phyloP scores from a whole-genome alignment of 2,329 filamentous ascomycete species.

The Juglanconis oblonga region DNA sequence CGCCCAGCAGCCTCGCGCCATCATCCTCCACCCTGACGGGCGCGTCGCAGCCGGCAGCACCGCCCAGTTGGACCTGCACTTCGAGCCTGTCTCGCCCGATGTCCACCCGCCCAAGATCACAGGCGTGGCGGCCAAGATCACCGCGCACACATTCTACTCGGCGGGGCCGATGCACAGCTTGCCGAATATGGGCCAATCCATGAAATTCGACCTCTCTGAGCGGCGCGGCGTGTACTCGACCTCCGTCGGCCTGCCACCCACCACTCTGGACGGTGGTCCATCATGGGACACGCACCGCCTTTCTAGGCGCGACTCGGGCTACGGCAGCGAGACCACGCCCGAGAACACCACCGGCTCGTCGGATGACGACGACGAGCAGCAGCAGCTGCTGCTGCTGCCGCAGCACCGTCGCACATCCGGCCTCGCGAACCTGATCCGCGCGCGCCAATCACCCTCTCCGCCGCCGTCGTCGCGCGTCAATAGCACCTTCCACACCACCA shows the following conservation, averaged over 20 bases:
- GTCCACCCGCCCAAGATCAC: constrained; percentile 46
- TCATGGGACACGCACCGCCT: constrained; percentile 38
- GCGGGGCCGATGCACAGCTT: constrained; percentile 41
- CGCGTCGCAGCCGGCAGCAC: constrained; percentile 39
- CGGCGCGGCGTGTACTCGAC: constrained; percentile 45
- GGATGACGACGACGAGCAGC: constrained; percentile 27
- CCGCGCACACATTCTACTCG: constrained; percentile 51
- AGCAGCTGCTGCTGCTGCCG: constrained; percentile 11
- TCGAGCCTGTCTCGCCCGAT: constrained; percentile 42
- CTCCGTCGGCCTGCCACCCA: constrained; percentile 39
- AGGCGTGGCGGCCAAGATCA: constrained; percentile 47
- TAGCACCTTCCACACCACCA: constrained; percentile 38
- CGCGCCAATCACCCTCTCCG: neutral
- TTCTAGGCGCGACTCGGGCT: constrained; percentile 51
- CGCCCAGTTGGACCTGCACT: constrained; percentile 44
- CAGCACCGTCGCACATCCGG: neutral
- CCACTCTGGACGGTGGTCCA: constrained; percentile 28
- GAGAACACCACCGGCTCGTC: constrained; percentile 28
- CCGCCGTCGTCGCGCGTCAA: constrained; percentile 20
- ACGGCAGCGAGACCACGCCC: constrained; percentile 41
- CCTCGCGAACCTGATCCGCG: constrained; percentile 7
- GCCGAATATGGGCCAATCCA: constrained; percentile 49
- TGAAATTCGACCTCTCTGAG: constrained; percentile 33
- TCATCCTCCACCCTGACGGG: constrained; percentile 50
- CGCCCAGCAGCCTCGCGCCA: constrained; percentile 44